Base-by-base conservation (phyloP, 2,329 filamentous ascomycete species). In the Pochonia chlamydosporia region DNA sequence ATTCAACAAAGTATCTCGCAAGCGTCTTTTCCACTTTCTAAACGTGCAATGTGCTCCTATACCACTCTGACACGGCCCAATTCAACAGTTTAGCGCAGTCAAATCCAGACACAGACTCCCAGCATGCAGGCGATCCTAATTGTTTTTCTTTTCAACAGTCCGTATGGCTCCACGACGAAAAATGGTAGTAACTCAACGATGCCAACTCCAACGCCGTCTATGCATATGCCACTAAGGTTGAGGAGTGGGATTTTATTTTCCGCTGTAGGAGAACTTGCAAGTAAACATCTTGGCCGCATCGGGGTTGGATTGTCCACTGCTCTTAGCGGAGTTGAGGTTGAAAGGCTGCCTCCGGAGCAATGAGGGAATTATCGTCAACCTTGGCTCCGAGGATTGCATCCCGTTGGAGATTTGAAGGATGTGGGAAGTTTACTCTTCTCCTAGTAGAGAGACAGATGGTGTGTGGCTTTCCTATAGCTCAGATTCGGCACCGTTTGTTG, bases 401-500 rank as follows among this genome's bases (percentile, higher is more conserved):
- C n/a, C 20, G n/a, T 16, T 8, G 5, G 13, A 21, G 7, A 14
- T 1, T 23, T 23, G 18, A 36, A 18, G 13, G n/a, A 2, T 2
- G 23, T 39, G 35, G 18, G 1, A 23, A 23, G 6, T 4, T 20
- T 20, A 39, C 18, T 20, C 11, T 39, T 8, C 18, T 23, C 23
- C 35, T 23, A 20, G 20, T 39, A 11, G 35, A 39, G 35, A 23
- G 3, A 18, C 35, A 14, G 10, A 21, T 3, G 43, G 16, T 31
- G 46, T 25, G 30, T 43, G 9, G 25, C 42, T 47, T 20, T 47
- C 48, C 60, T 69, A 69, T 56, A 81, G 71, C 63, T 79, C 78
- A 28, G 76, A 78, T 60, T 81, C 77, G 48, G 70, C 76, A 45
- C 75, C 77, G 50, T 80, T 79, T 4, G 75, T 66, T 52, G 79